phyloP scores from a whole-genome alignment of 148 eudicot species.

The Diospyros kaki region DNA sequence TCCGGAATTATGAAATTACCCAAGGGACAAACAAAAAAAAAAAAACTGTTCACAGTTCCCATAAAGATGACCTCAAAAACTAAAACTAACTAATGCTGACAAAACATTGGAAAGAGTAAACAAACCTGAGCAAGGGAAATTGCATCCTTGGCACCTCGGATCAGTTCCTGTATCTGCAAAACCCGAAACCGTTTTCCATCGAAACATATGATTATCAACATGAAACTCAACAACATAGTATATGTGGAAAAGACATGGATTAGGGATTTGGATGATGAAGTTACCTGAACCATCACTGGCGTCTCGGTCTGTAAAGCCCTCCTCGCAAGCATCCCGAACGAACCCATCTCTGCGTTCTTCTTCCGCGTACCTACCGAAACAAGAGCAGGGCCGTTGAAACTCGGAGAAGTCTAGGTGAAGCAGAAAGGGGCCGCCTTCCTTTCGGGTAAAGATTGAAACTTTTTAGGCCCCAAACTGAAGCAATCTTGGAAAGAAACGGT shows the following conservation, averaged over 20 bases:
- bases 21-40: conserved; percentile 10
- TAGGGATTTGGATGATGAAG: not conserved
- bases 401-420: too few species aligned
- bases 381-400: too few species aligned
- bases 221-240: conserved; percentile 6
- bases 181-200: conserved; percentile 14
- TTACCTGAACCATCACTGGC: conserved; percentile 59
- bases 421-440: too few species aligned
- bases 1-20: not conserved
- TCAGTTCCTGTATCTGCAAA: conserved; percentile 82
- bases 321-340: conserved; percentile 46
- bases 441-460: too few species aligned
- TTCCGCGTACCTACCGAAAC: not conserved
- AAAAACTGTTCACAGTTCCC: conserved; percentile 13
- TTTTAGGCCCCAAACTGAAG: too few species aligned
- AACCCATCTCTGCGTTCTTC: conserved; percentile 38
- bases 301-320: conserved; percentile 49
- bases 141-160: conserved; percentile 67
- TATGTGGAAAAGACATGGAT: not conserved
- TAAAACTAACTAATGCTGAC: not conserved
- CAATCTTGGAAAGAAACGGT: too few species aligned
- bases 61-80: not conserved
- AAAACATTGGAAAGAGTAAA: conserved; percentile 22
- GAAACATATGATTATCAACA: conserved; percentile 5
- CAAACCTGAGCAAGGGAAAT: conserved; percentile 96